Evolutionary conservation across 1,284 basidiomycete genomes (phyloP).

Genomic region (Cryptococcus hybrid): DNA sequence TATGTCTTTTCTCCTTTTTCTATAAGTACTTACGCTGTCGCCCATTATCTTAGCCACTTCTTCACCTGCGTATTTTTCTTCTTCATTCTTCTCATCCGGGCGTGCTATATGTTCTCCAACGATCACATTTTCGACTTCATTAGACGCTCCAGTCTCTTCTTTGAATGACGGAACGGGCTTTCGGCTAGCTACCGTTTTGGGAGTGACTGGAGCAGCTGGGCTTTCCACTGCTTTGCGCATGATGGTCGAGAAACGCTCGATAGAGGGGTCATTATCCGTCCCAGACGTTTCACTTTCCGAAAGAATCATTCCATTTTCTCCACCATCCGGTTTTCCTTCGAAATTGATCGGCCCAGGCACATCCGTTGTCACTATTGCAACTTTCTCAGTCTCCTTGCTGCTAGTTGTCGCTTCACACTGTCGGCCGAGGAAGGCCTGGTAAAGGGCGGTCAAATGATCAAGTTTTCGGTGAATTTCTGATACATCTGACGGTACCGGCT

Average conservation of each 20-base stretch:
- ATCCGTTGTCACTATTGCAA: not conserved
- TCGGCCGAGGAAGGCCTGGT: conserved; percentile 3
- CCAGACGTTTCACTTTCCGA: no score
- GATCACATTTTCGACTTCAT: not conserved
- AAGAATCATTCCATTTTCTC: no score
- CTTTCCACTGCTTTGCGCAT: no score
- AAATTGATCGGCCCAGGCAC: no score
- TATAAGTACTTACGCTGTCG: conserved; percentile 22
- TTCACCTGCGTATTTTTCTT: conserved; percentile 27
- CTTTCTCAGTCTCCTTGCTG: not conserved
- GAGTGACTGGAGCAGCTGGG: no score
- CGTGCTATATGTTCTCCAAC: not conserved
- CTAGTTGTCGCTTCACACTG: not conserved
- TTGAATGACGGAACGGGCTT: not conserved
- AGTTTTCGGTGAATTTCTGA: conserved; percentile 36
- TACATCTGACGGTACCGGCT: conserved; percentile 1
- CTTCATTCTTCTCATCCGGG: conserved; percentile 4
- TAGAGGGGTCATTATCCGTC: no score
- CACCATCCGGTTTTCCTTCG: no score
- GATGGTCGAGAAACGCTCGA: no score
- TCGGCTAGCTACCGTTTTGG: not conserved
- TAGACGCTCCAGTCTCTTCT: not conserved
- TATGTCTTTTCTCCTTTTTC: not conserved
- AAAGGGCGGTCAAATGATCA: conserved; percentile 33
- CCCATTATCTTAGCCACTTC: conserved; percentile 42